A percentile compares a stretch with the other conserved stretches of the same genome.
These are phyloP conservation scores for Millerozyma miso DNA, from an alignment of 805 yeast species.

Conservation along the genomic window DNA sequence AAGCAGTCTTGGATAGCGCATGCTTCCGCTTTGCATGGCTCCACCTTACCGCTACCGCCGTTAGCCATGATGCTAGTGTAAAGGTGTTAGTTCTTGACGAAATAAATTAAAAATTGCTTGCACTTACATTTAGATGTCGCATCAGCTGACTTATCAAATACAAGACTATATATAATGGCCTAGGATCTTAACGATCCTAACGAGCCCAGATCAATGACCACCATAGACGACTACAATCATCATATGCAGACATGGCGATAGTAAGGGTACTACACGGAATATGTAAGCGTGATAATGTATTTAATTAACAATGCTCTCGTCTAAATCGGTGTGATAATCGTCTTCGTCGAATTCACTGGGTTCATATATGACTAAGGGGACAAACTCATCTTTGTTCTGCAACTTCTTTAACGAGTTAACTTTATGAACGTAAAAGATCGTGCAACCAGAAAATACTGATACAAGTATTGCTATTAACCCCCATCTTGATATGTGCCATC, in stretches of 20 bases:
- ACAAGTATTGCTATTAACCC: slow-evolving; percentile 75
- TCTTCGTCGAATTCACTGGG: slow-evolving; percentile 52
- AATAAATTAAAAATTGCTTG: neutral
- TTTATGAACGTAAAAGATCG: slow-evolving; percentile 49
- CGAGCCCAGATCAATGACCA: no score
- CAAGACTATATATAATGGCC: no score
- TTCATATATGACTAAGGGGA: slow-evolving; percentile 39
- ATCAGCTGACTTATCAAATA: neutral
- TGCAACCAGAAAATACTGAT: slow-evolving; percentile 52
- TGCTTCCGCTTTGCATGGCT: slow-evolving; percentile 73
- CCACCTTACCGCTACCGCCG: slow-evolving; percentile 9
- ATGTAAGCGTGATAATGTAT: slow-evolving; percentile 1
- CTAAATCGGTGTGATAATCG: slow-evolving; percentile 55
- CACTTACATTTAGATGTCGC: neutral
- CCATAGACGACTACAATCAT: neutral
- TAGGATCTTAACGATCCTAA: no score
- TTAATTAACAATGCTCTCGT: slow-evolving; percentile 20
- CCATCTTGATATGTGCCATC: slow-evolving; percentile 92
- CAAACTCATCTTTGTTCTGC: slow-evolving; percentile 30
- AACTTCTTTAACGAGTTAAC: slow-evolving; percentile 14
- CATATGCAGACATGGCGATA: neutral
- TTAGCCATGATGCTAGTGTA: neutral
- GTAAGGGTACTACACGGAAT: neutral
- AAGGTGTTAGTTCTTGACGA: neutral
- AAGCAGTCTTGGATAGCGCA: slow-evolving; percentile 83